phyloP scores from a whole-genome alignment of 192 early-diverging fungal genomes.

The Podochytrium sp. region DNA sequence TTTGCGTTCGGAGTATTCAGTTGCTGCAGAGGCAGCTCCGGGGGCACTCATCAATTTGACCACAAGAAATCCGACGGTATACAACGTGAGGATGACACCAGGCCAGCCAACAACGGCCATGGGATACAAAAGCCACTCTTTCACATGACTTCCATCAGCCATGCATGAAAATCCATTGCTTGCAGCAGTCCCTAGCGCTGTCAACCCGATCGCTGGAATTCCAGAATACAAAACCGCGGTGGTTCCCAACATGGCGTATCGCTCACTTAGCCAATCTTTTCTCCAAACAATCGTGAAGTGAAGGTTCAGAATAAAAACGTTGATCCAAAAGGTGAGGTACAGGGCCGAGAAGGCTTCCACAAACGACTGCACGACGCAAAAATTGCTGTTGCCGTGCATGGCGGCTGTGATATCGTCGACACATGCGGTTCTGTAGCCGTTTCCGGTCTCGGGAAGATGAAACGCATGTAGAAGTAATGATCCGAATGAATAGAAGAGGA shows the following conservation, averaged over 20 bases:
- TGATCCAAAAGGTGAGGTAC: slow-evolving; percentile 1
- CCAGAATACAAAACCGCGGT: neutral
- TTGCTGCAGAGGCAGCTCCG: neutral
- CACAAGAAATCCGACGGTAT: neutral
- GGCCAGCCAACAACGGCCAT: neutral
- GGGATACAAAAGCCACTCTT: neutral
- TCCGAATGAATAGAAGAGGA: neutral
- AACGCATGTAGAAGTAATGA: neutral
- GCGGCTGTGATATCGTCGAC: neutral
- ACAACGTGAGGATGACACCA: neutral
- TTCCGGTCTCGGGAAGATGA: too few relatives aligned
- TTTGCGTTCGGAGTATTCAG: neutral
- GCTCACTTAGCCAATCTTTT: slow-evolving; percentile 9
- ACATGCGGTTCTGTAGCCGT: neutral
- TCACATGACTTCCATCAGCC: neutral
- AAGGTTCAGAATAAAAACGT: neutral
- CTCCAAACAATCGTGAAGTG: slow-evolving; percentile 4
- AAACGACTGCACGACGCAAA: neutral
- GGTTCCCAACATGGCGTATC: neutral
- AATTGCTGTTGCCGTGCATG: neutral
- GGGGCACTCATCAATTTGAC: neutral
- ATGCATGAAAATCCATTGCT: neutral
- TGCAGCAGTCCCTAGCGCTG: neutral
- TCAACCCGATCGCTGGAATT: neutral
- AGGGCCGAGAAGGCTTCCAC: neutral